Evolutionary conservation across 1,139 yeast genomes (phyloP), one percentile per base, ranked within the genome.

Genomic region (Waltiozyma sp.): DNA sequence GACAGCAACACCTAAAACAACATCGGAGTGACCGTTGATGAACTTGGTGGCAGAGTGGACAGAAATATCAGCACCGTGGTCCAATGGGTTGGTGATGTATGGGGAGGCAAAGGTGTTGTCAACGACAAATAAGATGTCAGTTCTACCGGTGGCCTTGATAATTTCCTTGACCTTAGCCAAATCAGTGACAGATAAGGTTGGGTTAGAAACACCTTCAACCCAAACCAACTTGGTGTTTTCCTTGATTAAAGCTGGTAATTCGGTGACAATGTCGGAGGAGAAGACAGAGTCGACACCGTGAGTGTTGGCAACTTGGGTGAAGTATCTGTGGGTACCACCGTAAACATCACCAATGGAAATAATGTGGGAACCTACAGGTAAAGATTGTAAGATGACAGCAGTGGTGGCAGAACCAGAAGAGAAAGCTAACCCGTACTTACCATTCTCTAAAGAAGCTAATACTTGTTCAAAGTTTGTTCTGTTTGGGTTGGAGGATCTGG

Each of bases 51-150:
- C 95, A 1, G 95, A 85, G 62, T 88, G 96, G 77, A 89, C 66
- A 15, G 88, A 76, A 54, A 85, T 62, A 60, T 88, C 96, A 28
- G 82, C 95, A 38, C 91, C 95, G 52, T 72, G 80, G 37, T 71
- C 68, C 63, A 86, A 87, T 6, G 94, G 91, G 51, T 83, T 74
- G 57, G 79, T 88, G 44, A 88, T 65, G 8, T 96, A 96, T 15
- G 95, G 95, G 21, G 96, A 96, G 3, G 95, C 96, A 60, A 89
- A 80, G 0, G 96, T 89, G 1, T 96, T 75, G 60, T 89, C 97
- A 9, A 88, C 81, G 23, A 79, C 57, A 23, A 89, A 61, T 21
- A 68, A 58, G 0, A 95, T 94, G 3, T 88, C 87, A 45, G 72
- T 64, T 52, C 60, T 60, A 41, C 59, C 51, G 38, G 62, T 47